phyloP scores from a whole-genome alignment of 768 basidiomycete genomes.

The Leccinum barrowsii region DNA sequence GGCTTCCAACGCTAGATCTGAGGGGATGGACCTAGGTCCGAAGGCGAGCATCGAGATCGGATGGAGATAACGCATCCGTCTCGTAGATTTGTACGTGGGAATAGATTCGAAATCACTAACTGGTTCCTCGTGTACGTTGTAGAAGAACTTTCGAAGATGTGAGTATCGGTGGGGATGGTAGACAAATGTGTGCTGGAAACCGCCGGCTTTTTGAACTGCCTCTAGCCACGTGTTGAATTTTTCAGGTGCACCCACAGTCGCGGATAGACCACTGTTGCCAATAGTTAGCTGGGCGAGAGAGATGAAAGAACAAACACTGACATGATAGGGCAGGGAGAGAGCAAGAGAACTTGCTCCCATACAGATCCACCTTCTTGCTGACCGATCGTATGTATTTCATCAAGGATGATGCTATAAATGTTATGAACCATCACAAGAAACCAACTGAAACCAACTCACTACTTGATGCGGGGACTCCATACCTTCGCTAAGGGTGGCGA shows the following conservation, averaged over 20 bases:
- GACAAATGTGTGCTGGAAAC: conserved; percentile 57
- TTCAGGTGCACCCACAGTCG: conserved; percentile 65
- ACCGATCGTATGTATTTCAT: conserved; percentile 60
- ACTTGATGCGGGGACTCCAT: conserved; percentile 63
- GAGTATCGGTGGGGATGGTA: conserved; percentile 69
- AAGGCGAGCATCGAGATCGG: conserved; percentile 60
- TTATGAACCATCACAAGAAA: neutral
- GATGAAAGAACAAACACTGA: conserved; percentile 30
- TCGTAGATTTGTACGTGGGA: conserved; percentile 33
- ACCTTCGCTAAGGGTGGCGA: conserved; percentile 57
- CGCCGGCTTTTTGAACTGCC: conserved; percentile 56
- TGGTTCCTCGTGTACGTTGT: conserved; percentile 33
- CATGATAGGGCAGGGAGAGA: conserved; percentile 73
- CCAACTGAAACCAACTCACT: conserved; percentile 33
- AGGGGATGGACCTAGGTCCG: conserved; percentile 47
- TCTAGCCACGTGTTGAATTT: conserved; percentile 64
- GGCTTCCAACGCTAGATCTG: conserved; percentile 63
- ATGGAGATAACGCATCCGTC: conserved; percentile 53
- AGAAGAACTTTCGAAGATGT: conserved; percentile 67
- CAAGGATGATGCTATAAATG: conserved; percentile 54
- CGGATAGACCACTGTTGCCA: conserved; percentile 58
- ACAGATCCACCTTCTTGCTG: conserved; percentile 66
- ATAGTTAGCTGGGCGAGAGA: neutral
- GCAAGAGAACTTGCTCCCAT: conserved; percentile 72
- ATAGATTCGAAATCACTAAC: conserved; percentile 35